Evolutionary conservation across 768 basidiomycete genomes (phyloP), one percentile per base, ranked within the genome.

Genomic region (Termitomyces sp.): DNA sequence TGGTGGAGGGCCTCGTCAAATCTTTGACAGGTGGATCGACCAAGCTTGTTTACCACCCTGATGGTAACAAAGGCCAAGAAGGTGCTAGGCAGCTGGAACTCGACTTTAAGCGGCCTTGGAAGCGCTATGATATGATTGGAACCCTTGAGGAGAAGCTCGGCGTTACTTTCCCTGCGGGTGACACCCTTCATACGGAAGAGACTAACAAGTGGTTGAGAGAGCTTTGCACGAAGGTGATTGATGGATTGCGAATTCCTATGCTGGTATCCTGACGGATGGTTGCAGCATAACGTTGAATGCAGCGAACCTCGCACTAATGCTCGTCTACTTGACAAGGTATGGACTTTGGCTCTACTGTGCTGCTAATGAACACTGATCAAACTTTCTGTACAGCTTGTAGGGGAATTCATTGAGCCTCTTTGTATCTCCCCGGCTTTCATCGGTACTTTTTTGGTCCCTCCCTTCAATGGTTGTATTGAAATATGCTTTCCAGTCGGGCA

Each of bases 351-450:
- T 6, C 26, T 10, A 13, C 20, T 47, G 22, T 6, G 7, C 22
- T 54, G 15, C 18, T 7, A 15, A 12, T 41, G 28, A 34, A 16
- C 26, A 62, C 20, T 59, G 50, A 18, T 16, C 3, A 51, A 4
- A n/a, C 60, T 24, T 29, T 22, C 47, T 31, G 45, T 28, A 20
- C 57, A 91, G 92, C 92, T 99, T 61, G 96, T 98, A 57, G 96
- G 97, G 48, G 96, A 98, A 73, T 98, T 80, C 75, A 98, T 99
- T 70, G 97, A 99, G 70, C 91, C 90, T 31, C 87, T 98, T 55
- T 99, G 97, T 75, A 84, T 98, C 66, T 95, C 91, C 36, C 97
- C 97, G 3, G 80, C 95, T 5, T 99, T 99, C 81, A 98, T 99
- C 64, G 87, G 90, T 88, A 64, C 48, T 79, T 56, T 33, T 20